These are phyloP conservation scores for Hordeum marinum DNA, from an alignment of 176 grass and related monocot genomes.

Conservation along the genomic window DNA sequence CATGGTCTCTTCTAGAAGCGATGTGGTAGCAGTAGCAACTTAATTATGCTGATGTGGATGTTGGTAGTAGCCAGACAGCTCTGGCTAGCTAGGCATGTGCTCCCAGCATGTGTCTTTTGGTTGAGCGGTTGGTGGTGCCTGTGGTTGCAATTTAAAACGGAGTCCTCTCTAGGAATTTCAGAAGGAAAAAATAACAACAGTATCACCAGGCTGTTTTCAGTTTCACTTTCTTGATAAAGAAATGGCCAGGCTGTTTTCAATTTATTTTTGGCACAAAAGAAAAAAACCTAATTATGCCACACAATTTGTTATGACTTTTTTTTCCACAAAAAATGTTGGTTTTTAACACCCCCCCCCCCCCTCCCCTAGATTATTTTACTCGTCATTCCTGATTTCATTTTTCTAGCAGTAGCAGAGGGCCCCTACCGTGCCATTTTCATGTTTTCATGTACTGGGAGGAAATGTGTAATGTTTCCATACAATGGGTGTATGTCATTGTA, in stretches of 20 bases:
- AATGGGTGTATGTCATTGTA: background rate
- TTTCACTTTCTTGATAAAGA: too few relatives aligned
- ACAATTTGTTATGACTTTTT: too few relatives aligned
- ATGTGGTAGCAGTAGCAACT: background rate
- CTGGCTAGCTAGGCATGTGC: background rate
- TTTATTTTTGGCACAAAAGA: too few relatives aligned
- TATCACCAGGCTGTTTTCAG: background rate
- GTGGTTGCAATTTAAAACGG: background rate
- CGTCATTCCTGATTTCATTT: too few relatives aligned
- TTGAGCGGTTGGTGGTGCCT: background rate
- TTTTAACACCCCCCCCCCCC: too few relatives aligned
- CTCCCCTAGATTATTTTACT: too few relatives aligned
- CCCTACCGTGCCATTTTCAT: background rate
- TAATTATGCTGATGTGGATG: background rate
- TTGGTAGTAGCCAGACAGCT: background rate
- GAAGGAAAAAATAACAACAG: too few relatives aligned
- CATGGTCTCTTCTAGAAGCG: background rate
- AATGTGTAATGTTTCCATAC: background rate
- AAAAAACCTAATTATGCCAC: too few relatives aligned
- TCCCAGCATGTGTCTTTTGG: background rate
- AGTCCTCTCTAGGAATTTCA: too few relatives aligned
- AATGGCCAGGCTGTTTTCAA: too few relatives aligned
- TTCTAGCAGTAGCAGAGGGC: too few relatives aligned
- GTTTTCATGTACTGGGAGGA: background rate
- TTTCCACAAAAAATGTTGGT: too few relatives aligned